phyloP scores from a whole-genome alignment of 805 yeast genomes.

The Teunomyces panamensis region DNA sequence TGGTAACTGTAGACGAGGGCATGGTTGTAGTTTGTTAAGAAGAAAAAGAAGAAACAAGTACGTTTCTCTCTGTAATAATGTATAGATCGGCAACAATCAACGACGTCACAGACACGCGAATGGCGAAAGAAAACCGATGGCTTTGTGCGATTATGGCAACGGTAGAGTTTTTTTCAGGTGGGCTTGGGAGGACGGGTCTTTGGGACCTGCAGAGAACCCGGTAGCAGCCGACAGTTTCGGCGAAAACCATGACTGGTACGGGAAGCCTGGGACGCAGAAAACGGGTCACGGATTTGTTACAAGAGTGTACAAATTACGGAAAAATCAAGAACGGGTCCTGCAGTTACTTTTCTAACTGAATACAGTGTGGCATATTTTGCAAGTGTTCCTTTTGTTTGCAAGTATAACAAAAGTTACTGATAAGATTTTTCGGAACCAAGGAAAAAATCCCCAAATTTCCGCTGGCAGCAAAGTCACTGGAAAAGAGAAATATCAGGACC shows the following conservation, averaged over 20 bases:
- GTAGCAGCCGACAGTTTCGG: constrained; percentile 3
- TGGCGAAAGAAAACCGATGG: not conserved
- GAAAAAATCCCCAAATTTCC: too few relatives aligned
- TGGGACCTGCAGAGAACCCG: constrained; percentile 3
- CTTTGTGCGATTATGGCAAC: constrained; percentile 1
- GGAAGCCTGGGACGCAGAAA: too few relatives aligned
- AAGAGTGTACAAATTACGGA: too few relatives aligned
- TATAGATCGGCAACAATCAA: not conserved
- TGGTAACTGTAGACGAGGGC: constrained; percentile 21
- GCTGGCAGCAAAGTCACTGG: not conserved
- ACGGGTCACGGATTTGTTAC: too few relatives aligned
- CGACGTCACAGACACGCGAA: constrained; percentile 4
- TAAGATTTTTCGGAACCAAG: too few relatives aligned
- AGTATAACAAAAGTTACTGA: too few relatives aligned
- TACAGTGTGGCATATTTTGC: too few relatives aligned
- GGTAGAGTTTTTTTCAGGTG: constrained; percentile 1
- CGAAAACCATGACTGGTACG: not conserved
- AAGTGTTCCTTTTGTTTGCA: too few relatives aligned
- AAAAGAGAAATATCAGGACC: not conserved
- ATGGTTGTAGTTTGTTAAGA: not conserved
- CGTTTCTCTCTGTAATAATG: not conserved
- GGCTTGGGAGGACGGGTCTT: not conserved
- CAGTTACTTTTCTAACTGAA: too few relatives aligned
- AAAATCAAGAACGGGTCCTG: too few relatives aligned
- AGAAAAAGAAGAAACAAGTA: not conserved